These are phyloP conservation scores for Colletotrichum abscissum DNA, from an alignment of 2,329 filamentous ascomycete genomes.

Conservation along the genomic window DNA sequence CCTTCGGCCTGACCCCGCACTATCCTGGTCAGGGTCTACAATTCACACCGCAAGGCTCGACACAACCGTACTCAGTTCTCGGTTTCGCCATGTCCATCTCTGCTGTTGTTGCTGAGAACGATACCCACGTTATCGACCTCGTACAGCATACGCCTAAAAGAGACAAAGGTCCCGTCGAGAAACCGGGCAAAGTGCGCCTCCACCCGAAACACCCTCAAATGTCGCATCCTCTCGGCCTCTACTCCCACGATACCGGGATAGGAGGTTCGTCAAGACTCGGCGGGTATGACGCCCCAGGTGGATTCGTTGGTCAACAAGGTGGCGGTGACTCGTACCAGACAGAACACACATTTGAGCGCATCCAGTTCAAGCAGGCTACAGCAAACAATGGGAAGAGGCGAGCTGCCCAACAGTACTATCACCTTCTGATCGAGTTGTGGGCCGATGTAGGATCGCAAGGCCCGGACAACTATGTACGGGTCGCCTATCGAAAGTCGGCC, in stretches of 20 bases:
- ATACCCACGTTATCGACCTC: constrained; percentile 82
- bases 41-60: constrained; percentile 61
- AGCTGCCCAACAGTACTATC: constrained; percentile 92
- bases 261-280: constrained; percentile 44
- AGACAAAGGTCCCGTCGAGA: constrained; percentile 85
- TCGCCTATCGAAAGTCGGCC: constrained; percentile 79
- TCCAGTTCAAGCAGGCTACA: constrained; percentile 94
- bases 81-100: constrained; percentile 88
- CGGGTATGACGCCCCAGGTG: constrained; percentile 46
- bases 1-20: constrained; percentile 75
- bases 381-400: constrained; percentile 93
- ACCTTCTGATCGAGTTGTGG: constrained; percentile 87
- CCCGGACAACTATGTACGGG: constrained; percentile 71
- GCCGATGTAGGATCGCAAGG: constrained; percentile 69
- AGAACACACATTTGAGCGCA: constrained; percentile 82
- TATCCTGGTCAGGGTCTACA: constrained; percentile 59
- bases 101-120: constrained; percentile 81
- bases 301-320: constrained; percentile 45
- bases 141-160: constrained; percentile 93
- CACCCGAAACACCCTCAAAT: constrained; percentile 72
- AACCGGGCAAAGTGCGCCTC: constrained; percentile 76
- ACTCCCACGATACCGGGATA: constrained; percentile 51
- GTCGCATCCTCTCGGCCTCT: constrained; percentile 57
- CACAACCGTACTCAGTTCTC: constrained; percentile 72
- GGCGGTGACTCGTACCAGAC: constrained; percentile 54